These are phyloP conservation scores for Boechera retrofracta DNA, from an alignment of 345 rosid genomes.

Conservation along the genomic window DNA sequence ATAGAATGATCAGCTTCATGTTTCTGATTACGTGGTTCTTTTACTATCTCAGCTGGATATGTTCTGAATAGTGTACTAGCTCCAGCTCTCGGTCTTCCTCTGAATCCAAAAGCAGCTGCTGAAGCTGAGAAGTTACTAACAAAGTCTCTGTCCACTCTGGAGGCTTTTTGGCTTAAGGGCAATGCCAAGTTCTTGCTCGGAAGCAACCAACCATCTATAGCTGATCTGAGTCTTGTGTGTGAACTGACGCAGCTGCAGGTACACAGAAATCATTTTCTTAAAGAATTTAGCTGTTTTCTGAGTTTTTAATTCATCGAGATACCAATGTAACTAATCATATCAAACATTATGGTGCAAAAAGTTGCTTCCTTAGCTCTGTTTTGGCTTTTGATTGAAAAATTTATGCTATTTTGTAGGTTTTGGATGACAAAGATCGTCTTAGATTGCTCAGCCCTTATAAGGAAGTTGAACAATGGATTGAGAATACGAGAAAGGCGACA, in stretches of 20 bases:
- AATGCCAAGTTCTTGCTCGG: conserved; percentile 70
- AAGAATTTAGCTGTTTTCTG: not conserved
- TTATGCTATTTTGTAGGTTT: conserved; percentile 49
- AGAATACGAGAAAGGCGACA: conserved; percentile 65
- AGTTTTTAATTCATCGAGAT: not conserved
- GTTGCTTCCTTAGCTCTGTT: conserved; percentile 19
- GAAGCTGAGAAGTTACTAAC: conserved; percentile 62
- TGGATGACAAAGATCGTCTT: conserved; percentile 66
- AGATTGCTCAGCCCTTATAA: conserved; percentile 62
- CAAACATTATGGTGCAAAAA: not conserved
- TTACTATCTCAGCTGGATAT: conserved; percentile 52
- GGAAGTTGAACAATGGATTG: conserved; percentile 82
- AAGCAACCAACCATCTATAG: conserved; percentile 80
- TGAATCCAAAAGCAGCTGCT: conserved; percentile 68
- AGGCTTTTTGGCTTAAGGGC: conserved; percentile 81
- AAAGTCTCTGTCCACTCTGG: conserved; percentile 61
- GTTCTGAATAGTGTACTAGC: conserved; percentile 56
- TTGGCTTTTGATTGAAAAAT: not conserved
- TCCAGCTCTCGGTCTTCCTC: conserved; percentile 60
- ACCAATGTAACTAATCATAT: not conserved
- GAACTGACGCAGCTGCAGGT: conserved; percentile 87
- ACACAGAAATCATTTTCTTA: not conserved
- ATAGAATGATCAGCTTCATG: conserved; percentile 12
- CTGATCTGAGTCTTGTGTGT: conserved; percentile 86
- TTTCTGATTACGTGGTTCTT: not conserved